A percentile compares a stretch with the other conserved stretches of the same genome.
phyloP scores from a whole-genome alignment of 106 monocot genomes.

The Chionographis japonica region DNA sequence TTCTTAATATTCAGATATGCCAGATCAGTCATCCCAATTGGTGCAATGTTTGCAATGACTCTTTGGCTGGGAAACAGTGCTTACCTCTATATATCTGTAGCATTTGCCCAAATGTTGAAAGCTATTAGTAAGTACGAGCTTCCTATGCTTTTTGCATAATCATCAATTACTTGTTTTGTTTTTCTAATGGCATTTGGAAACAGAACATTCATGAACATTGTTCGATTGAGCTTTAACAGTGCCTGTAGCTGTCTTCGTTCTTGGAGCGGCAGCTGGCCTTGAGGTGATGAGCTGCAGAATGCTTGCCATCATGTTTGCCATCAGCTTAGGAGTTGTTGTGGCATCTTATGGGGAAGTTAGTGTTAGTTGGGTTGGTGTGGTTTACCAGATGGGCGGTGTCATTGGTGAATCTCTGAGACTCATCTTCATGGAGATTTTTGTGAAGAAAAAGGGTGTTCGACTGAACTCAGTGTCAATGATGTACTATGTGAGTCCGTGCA shows the following conservation, averaged over 20 bases:
- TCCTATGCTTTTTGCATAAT: not conserved
- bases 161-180: not conserved
- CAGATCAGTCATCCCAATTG: conserved; percentile 86
- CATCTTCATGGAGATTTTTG: conserved; percentile 90
- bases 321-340: conserved; percentile 87
- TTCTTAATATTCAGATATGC: conserved; percentile 57
- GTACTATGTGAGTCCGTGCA: conserved; percentile 99
- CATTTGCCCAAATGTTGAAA: conserved; percentile 99
- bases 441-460: conserved; percentile 83
- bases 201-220: not conserved
- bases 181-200: not conserved
- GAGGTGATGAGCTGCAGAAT: conserved; percentile 80
- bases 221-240: conserved; percentile 44
- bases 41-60: conserved; percentile 99
- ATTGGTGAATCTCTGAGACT: conserved; percentile 90
- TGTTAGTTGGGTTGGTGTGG: conserved; percentile 88
- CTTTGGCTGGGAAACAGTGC: conserved; percentile 98
- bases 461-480: conserved; percentile 87
- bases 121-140: conserved; percentile 67
- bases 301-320: conserved; percentile 81
- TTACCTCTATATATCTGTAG: conserved; percentile 96
- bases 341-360: conserved; percentile 93
- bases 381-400: conserved; percentile 99
- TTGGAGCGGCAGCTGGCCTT: conserved; percentile 72
- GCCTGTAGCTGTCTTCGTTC: conserved; percentile 95